These are phyloP conservation scores for Rhodosporidiobolus sp. DNA, from an alignment of 768 basidiomycete species.

Conservation along the genomic window DNA sequence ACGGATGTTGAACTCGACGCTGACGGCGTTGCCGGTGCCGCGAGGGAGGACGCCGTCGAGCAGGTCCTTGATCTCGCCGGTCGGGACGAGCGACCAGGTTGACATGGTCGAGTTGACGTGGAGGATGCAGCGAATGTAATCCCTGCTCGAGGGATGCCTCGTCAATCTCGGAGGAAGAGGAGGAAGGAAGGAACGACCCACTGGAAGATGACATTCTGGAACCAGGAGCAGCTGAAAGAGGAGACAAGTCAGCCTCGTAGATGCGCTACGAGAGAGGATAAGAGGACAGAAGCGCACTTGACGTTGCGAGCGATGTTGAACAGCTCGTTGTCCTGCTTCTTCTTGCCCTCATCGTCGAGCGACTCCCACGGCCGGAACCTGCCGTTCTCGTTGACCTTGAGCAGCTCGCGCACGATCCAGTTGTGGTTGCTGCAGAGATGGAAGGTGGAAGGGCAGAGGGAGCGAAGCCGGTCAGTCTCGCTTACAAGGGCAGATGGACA, in stretches of 20 bases:
- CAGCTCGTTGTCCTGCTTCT: conserved; percentile 35
- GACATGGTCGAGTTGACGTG: conserved; percentile 29
- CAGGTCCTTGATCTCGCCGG: conserved; percentile 25
- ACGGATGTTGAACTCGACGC: conserved; percentile 33
- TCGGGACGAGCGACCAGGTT: conserved; percentile 33
- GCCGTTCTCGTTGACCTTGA: conserved; percentile 58
- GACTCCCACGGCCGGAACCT: conserved; percentile 49
- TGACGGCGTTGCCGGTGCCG: conserved; percentile 30
- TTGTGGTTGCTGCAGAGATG: conserved; percentile 47
- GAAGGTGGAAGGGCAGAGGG: too few relatives aligned
- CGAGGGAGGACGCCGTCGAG: conserved; percentile 9
- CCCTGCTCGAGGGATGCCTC: not conserved
- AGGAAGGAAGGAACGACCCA: not conserved
- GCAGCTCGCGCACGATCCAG: conserved; percentile 60
- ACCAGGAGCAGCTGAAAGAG: conserved; percentile 33
- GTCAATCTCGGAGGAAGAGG: not conserved
- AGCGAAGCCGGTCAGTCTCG: too few relatives aligned
- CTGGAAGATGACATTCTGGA: conserved; percentile 32
- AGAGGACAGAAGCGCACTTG: not conserved
- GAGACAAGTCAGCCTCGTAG: not conserved
- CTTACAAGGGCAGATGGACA: too few relatives aligned
- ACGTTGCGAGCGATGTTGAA: conserved; percentile 35
- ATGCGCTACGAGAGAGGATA: not conserved
- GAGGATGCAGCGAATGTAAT: conserved; percentile 36
- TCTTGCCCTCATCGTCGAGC: conserved; percentile 14